A percentile compares a stretch with the other conserved stretches of the same genome.
phyloP scores from a whole-genome alignment of 331 rosid species.

The Stylosanthes scabra region DNA sequence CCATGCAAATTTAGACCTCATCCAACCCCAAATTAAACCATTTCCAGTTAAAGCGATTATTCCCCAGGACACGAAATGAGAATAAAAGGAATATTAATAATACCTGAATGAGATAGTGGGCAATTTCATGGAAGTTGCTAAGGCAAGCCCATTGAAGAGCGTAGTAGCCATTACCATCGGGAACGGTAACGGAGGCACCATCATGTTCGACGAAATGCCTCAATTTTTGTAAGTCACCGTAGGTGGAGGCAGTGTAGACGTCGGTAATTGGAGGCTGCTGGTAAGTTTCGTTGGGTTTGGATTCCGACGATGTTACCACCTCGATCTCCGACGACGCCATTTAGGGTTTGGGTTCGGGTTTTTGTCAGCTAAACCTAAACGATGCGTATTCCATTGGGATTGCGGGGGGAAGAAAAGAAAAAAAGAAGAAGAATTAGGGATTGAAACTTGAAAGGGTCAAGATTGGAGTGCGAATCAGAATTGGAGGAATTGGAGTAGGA shows the following conservation, averaged over 20 bases:
- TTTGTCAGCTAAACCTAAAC: neutral
- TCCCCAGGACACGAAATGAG: neutral
- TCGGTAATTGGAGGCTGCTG: slow-evolving; percentile 55
- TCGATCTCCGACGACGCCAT: slow-evolving; percentile 95
- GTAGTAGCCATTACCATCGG: slow-evolving; percentile 76
- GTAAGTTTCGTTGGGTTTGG: slow-evolving; percentile 55
- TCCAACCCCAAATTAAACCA: slow-evolving; percentile 31
- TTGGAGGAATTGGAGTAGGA: slow-evolving; percentile 2
- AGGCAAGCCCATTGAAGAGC: slow-evolving; percentile 95
- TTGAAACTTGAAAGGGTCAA: too few relatives aligned
- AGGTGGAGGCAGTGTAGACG: slow-evolving; percentile 74
- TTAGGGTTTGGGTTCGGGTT: neutral
- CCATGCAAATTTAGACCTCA: slow-evolving; percentile 5
- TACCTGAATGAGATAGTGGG: slow-evolving; percentile 79
- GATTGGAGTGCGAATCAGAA: neutral
- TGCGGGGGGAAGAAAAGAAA: too few relatives aligned
- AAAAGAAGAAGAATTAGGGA: too few relatives aligned
- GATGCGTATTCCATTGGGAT: slow-evolving; percentile 18
- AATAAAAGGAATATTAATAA: neutral
- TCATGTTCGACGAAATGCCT: slow-evolving; percentile 80
- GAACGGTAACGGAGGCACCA: slow-evolving; percentile 67
- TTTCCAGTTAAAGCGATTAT: neutral
- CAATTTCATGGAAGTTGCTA: slow-evolving; percentile 72
- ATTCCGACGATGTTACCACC: slow-evolving; percentile 67
- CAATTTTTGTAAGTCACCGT: slow-evolving; percentile 78